Evolutionary conservation across 768 basidiomycete genomes (phyloP).

Genomic region (Trametes gibbosa): DNA sequence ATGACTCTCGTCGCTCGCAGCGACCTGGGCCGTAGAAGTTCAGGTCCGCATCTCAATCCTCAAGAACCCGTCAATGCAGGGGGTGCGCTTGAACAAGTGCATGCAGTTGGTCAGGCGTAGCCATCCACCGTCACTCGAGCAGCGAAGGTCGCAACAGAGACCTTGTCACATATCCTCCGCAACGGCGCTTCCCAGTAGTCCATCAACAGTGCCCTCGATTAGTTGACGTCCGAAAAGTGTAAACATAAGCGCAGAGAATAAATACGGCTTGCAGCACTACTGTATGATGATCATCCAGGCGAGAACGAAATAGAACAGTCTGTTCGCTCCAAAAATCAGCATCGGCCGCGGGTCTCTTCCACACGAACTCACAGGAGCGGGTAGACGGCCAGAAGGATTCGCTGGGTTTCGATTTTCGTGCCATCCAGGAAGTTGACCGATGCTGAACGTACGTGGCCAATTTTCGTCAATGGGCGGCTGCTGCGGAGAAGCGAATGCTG

Average conservation of each 20-base stretch:
- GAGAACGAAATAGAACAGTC: conserved; percentile 90
- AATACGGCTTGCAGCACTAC: conserved; percentile 32
- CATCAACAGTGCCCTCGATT: not conserved
- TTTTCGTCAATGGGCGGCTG: not conserved
- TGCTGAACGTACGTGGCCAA: conserved; percentile 43
- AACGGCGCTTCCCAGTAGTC: too few relatives aligned
- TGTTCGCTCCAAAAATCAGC: conserved; percentile 26
- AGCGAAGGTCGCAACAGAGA: too few relatives aligned
- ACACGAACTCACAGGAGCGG: conserved; percentile 72
- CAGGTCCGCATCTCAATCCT: too few relatives aligned
- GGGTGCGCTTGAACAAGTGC: too few relatives aligned
- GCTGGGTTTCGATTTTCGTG: conserved; percentile 87
- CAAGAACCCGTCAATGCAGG: too few relatives aligned
- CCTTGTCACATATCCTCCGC: not conserved
- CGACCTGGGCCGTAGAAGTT: too few relatives aligned
- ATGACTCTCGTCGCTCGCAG: too few relatives aligned
- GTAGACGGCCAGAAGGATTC: conserved; percentile 91
- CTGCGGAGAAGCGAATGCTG: not conserved
- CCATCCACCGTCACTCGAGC: too few relatives aligned
- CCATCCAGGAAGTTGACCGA: conserved; percentile 95
- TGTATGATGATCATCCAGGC: conserved; percentile 98
- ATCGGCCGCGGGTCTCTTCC: not conserved
- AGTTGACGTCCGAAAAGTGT: not conserved
- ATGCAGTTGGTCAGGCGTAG: too few relatives aligned
- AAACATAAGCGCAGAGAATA: not conserved